Base-by-base conservation (phyloP, 306 rosid genomes). In the Mimosa bimucronata region DNA sequence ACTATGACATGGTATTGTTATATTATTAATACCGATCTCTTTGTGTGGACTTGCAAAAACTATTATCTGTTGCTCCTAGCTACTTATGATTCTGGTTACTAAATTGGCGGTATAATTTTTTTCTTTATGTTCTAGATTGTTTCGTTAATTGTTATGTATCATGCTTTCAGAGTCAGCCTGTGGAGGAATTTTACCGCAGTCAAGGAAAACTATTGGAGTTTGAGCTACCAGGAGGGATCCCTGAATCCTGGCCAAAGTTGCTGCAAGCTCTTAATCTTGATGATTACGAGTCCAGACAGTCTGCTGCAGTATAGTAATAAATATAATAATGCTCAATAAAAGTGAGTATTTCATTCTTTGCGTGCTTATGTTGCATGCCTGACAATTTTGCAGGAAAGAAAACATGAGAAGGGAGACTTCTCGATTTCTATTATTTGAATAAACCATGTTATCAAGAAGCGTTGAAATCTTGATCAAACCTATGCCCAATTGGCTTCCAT, bases 241-340 rank as follows among this genome's bases (percentile, higher is more conserved):
- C 97, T 0, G 98, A 90, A 77, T 93, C 99, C 60, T 95, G 99
- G 99, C 98, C 98, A 9, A 95, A 91, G 90, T 86, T 95, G 84
- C 91, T 95, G 72, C 92, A 84, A 58, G 97, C 88, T 73, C 98
- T 93, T 72, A 87, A 89, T 90, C 94, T 93, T 67, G 97, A 92
- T 83, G 97, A 95, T 60, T 81, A 77, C 30, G 97, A 91, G 71
- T 91, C 89, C 80, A 89, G 89, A 85, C 93, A 68, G 78, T 87
- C 91, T 78, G 97, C 87, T 45, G 91, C 97, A 25, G 98, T 96
- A 58, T 95, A 83, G 58, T 66, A 23, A 58, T 92, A 83, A 85
- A 81, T 81, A 66, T 70, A 23, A 69, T 74, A 34, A 77, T 77
- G 71, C 52, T 74, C 74, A 46, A 74, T 81, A 74, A 68, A 60